These are phyloP conservation scores for Zymoseptoria pseudotritici DNA, from an alignment of 2,329 filamentous ascomycete genomes.

Conservation along the genomic window DNA sequence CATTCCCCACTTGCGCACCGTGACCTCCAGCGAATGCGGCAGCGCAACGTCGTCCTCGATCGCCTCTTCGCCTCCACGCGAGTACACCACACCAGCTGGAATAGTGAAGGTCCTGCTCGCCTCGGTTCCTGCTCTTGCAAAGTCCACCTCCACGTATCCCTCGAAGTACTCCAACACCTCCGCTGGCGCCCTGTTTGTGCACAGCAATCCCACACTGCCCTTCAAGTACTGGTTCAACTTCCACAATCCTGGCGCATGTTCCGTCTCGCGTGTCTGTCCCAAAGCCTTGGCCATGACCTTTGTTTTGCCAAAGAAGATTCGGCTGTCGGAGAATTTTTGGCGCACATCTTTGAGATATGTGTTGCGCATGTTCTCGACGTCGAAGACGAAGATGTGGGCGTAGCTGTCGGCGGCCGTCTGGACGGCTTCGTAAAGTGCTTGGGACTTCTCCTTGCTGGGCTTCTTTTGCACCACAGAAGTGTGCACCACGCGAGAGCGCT, in stretches of 20 bases:
- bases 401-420: constrained; percentile 78
- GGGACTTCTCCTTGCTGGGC: constrained; percentile 72
- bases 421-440: constrained; percentile 80
- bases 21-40: constrained; percentile 82
- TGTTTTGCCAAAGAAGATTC: constrained; percentile 97
- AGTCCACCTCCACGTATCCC: constrained; percentile 69
- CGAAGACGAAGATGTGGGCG: constrained; percentile 87
- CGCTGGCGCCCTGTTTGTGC: constrained; percentile 68
- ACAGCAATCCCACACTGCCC: constrained; percentile 82
- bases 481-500: constrained; percentile 81
- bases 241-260: constrained; percentile 71
- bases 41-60: constrained; percentile 77
- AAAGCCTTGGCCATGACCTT: constrained; percentile 98
- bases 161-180: constrained; percentile 67
- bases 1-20: constrained; percentile 79
- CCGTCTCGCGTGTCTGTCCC: constrained; percentile 62
- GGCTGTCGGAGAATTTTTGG: constrained; percentile 73
- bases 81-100: constrained; percentile 75
- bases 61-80: constrained; percentile 68
- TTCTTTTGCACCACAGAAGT: constrained; percentile 90
- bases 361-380: constrained; percentile 96
- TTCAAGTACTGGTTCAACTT: constrained; percentile 60
- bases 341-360: constrained; percentile 89
- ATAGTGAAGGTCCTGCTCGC: constrained; percentile 71
- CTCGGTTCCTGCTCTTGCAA: constrained; percentile 74